phyloP scores from a whole-genome alignment of 2,329 filamentous ascomycete species.

The Lecanosticta acicola region DNA sequence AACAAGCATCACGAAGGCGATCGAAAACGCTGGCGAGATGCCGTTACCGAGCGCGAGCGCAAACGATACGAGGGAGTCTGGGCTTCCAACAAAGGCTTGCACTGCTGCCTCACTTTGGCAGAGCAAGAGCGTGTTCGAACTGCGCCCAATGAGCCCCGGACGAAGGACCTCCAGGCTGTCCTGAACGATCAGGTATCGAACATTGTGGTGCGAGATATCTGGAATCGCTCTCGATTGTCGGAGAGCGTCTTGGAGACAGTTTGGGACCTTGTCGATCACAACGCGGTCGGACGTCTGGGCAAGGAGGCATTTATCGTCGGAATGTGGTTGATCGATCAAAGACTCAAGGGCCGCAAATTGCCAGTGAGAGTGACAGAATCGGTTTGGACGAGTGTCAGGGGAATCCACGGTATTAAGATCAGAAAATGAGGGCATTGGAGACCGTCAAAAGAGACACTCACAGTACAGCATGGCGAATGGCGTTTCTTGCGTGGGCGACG shows the following conservation, averaged over 20 bases:
- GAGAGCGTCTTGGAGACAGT: constrained; percentile 65
- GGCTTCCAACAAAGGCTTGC: constrained; percentile 69
- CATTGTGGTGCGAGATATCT: constrained; percentile 69
- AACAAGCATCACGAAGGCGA: constrained; percentile 68
- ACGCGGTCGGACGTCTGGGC: constrained; percentile 51
- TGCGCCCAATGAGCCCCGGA: constrained; percentile 7
- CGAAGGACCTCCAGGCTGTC: constrained; percentile 7
- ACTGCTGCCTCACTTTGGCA: constrained; percentile 27
- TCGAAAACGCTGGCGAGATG: constrained; percentile 69
- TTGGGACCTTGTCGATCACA: constrained; percentile 66
- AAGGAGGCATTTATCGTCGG: constrained; percentile 75
- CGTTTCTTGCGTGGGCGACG: not conserved
- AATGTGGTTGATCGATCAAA: constrained; percentile 75
- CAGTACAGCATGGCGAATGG: not conserved
- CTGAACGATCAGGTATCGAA: constrained; percentile 50
- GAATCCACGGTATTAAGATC: constrained; percentile 36
- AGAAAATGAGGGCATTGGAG: not conserved
- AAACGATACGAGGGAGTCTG: constrained; percentile 79
- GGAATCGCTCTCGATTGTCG: constrained; percentile 63
- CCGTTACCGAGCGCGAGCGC: constrained; percentile 65
- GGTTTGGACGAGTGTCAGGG: constrained; percentile 65
- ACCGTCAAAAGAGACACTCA: not conserved
- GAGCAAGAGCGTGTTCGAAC: constrained; percentile 14
- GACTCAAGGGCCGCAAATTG: constrained; percentile 72
- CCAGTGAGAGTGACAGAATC: constrained; percentile 65